phyloP scores from a whole-genome alignment of 768 basidiomycete species.

The Rickenella mellea region DNA sequence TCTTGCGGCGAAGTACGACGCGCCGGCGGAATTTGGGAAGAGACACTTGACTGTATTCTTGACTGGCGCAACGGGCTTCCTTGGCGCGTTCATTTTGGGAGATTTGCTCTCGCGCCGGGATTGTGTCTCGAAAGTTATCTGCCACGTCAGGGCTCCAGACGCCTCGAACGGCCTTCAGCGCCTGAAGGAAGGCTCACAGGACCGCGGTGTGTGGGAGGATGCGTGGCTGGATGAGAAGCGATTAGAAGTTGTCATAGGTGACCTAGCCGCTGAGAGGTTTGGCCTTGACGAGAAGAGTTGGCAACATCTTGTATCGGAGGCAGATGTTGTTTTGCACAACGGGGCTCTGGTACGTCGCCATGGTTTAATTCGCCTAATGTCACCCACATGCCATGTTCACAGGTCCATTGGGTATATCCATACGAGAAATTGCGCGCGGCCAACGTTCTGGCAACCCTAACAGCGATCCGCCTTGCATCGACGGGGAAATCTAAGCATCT shows the following conservation, averaged over 20 bases:
- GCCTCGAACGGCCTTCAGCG: slow-evolving; percentile 55
- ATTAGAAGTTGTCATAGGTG: slow-evolving; percentile 77
- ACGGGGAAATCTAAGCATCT: slow-evolving; percentile 66
- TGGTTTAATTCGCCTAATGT: neutral
- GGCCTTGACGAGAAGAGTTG: slow-evolving; percentile 61
- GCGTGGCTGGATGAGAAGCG: slow-evolving; percentile 60
- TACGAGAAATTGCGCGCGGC: slow-evolving; percentile 87
- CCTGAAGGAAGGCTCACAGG: slow-evolving; percentile 59
- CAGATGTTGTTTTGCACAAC: slow-evolving; percentile 85
- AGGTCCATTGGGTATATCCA: slow-evolving; percentile 99
- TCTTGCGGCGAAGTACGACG: slow-evolving; percentile 52
- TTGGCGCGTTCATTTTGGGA: slow-evolving; percentile 85
- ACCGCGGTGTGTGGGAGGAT: slow-evolving; percentile 85
- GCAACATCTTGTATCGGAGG: slow-evolving; percentile 56
- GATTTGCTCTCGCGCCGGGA: slow-evolving; percentile 59
- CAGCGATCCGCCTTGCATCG: slow-evolving; percentile 71
- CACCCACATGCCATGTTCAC: neutral
- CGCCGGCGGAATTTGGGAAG: slow-evolving; percentile 45
- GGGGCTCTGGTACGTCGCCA: slow-evolving; percentile 81
- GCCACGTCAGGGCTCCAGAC: slow-evolving; percentile 74
- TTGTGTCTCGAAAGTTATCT: slow-evolving; percentile 78
- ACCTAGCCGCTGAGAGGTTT: slow-evolving; percentile 66
- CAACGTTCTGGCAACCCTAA: slow-evolving; percentile 89
- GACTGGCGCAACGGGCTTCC: slow-evolving; percentile 94
- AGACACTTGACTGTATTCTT: slow-evolving; percentile 75